phyloP scores from a whole-genome alignment of 1,284 basidiomycete genomes.

The Entoloma clypeatum region DNA sequence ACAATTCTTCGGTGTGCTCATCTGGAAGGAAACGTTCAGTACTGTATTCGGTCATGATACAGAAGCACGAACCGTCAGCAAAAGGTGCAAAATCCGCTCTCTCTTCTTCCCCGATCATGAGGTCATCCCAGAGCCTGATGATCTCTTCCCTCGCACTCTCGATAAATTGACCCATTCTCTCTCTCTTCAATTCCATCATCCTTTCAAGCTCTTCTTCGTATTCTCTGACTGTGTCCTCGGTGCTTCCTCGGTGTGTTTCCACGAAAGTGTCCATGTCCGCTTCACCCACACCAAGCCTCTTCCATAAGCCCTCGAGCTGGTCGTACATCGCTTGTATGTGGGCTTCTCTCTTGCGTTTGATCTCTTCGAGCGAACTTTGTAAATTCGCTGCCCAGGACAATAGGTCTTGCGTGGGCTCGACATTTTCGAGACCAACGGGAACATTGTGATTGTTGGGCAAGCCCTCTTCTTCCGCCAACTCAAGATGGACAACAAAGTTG shows the following conservation, averaged over 20 bases:
- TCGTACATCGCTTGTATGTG: constrained; percentile 87
- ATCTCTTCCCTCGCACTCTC: constrained; percentile 82
- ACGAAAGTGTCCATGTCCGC: constrained; percentile 79
- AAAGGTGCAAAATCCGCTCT: constrained; percentile 78
- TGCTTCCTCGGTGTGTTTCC: constrained; percentile 74
- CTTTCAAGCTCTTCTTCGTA: constrained; percentile 91
- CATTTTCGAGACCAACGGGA: constrained; percentile 47
- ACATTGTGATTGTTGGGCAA: constrained; percentile 34
- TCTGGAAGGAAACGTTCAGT: constrained; percentile 45
- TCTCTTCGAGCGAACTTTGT: constrained; percentile 59
- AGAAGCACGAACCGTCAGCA: constrained; percentile 61
- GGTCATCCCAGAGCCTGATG: constrained; percentile 75
- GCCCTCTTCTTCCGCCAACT: constrained; percentile 54
- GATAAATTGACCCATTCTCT: constrained; percentile 87
- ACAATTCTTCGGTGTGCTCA: constrained; percentile 84
- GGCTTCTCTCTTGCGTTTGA: constrained; percentile 65
- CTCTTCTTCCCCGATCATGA: constrained; percentile 85
- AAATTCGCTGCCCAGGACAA: constrained; percentile 59
- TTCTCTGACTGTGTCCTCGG: constrained; percentile 64
- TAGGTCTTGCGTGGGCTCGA: constrained; percentile 66
- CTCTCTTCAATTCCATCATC: constrained; percentile 85
- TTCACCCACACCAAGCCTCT: constrained; percentile 68
- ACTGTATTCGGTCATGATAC: not conserved
- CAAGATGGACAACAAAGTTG: constrained; percentile 56
- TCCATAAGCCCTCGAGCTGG: constrained; percentile 80